Evolutionary conservation across 2,329 filamentous ascomycete species (phyloP), one percentile per base, ranked within the genome.

Genomic region (Elsinoe batatas): DNA sequence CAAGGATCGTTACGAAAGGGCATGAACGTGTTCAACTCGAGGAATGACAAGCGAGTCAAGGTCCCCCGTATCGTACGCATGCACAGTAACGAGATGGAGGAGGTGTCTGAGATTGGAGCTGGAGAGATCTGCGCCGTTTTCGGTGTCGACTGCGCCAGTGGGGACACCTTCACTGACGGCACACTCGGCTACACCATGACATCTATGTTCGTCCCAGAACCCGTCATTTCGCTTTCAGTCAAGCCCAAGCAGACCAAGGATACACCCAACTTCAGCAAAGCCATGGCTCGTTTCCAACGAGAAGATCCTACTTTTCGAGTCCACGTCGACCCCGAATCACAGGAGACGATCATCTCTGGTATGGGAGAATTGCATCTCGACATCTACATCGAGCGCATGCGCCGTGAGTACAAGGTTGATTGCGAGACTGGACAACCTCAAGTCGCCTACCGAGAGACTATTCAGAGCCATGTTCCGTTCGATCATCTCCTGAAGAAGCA

Each of bases 61-160:
- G 85, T 98, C 57, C 93, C 93, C 17, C 87, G 91, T 67, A 97
- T 98, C 65, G 93, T 98, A 60, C 89, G 93, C 60, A 98, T 98
- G 93, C 93, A 98, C 77, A 95, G 91, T 44, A 95, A 97, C 69
- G 93, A 98, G 68, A 95, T 98, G 91, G 93, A 98, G 71, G 93
- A 98, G 67, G 89, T 96, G 30, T 78, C 75, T 56, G 91, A 96
- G 71, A 86, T 98, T 60, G 89, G 91, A 53, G 91, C 93, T 54
- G 93, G 93, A 72, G 93, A 98, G 72, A 98, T 98, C 61, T 98
- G 93, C 69, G 93, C 93, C 59, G 93, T 98, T 58, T 98, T 98
- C 68, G 93, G 93, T 67, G 88, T 98, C 55, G 93, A 98, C 65
- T 98, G 93, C 70, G 91, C 93, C 35, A 97, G 91, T 42, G 93